Evolutionary conservation across 2,329 filamentous ascomycete species (phyloP), one percentile per base, ranked within the genome.

Genomic region (Cucurbitaria berberidis): DNA sequence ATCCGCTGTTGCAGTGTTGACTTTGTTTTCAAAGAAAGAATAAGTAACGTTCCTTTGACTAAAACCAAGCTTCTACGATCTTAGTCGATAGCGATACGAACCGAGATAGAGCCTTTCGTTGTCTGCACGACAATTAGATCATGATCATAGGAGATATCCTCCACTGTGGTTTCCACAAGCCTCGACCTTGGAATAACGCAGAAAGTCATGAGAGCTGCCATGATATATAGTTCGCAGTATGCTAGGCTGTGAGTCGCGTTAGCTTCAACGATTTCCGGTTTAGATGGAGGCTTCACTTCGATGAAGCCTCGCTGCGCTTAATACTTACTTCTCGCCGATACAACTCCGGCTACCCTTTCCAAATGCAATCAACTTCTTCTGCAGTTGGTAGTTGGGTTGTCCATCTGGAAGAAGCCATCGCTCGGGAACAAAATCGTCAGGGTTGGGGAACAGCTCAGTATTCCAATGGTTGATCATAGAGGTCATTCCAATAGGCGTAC

Each of bases 381-480:
- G 54, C 15, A 67, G 36, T 27, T 56, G 48, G 18, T 62, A 63
- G 45, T 65, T 60, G 18, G 55, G 60, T 32, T 58, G 51, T 8
- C 55, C 60, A 24, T 65, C 51, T 9, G 45, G 47, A 18, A 60
- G 45, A 1, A 76, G 56, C 74, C 73, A 77, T 10, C 74, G 61
- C 47, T 74, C 67, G 3, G 72, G 72, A 5, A 55, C 38, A 45
- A 74, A 74, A 1, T 63, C 58, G 16, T 64, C 52, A 0, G 72
- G 63, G 21, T 65, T 44, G 1, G 70, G 65, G 24, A 74, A 74
- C 16, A 77, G 66, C 8, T 59, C 53, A 27, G 61, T 61, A 44
- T 76, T 69, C 57, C 67, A 68, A 44, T 75, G 73, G 35, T 64
- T 69, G 45, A 70, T 63, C 57, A 66, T 66, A 9, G 58, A 61